Base-by-base conservation (phyloP, 768 basidiomycete species). In the Mycena albidolilacea region DNA sequence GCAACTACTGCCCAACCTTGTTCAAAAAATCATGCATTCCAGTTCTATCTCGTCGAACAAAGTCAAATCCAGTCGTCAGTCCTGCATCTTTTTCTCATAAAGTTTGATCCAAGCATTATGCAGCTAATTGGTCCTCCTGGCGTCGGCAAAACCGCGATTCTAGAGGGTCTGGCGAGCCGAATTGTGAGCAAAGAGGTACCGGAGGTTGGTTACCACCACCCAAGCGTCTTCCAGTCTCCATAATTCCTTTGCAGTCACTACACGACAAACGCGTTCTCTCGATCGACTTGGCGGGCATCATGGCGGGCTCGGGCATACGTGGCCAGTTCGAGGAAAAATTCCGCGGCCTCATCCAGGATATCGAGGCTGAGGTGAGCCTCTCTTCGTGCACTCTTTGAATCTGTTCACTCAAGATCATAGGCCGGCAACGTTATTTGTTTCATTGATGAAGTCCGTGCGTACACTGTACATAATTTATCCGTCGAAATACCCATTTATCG, bases 301-400 rank as follows among this genome's bases (percentile, higher is more conserved):
- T 97, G 84, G 96, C 95, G 8, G 96, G 96, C 1, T 95, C 96
- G 1, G 95, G 96, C 0, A 93, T 97, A 64, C 91, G 96, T 52
- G 96, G 96, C 2, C 94, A 96, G 76, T 97, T 97, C 65, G 96
- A 98, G 77, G 95, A 95, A 80, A 96, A 96, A 76, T 97, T 97
- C 88, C 97, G 97, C 80, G 93, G 91, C 0, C 85, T 98, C 1
- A 84, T 97, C n/a, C 89, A 89, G 37, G 96, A 98, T 78, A 97
- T 98, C 69, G 95, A 97, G 79, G 94, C 91, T 14, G 93, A 95
- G 85, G 91, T 88, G 65, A 59, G 86, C 48, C 64, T 64, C 6
- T 43, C 41, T 9, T 61, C 41, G 37, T 21, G 37, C 5, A 11
- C 3, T 23, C 41, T 79, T 76, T 44, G 5, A 37, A 19, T 48